These are phyloP conservation scores for Alternaria sp. DNA, from an alignment of 2,329 filamentous ascomycete species.

Conservation along the genomic window DNA sequence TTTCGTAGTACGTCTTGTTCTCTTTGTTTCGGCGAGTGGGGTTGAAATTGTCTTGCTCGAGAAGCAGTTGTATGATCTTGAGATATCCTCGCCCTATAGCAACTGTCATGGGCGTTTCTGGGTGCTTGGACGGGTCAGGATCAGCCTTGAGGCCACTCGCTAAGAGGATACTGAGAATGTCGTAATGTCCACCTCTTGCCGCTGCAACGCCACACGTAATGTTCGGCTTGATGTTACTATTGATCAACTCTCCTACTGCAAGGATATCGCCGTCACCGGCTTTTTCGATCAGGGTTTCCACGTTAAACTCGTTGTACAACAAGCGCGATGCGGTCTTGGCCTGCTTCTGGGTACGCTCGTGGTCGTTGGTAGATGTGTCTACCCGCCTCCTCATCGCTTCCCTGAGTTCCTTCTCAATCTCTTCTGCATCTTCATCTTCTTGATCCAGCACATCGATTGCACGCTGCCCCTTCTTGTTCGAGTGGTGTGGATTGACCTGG, in stretches of 20 bases:
- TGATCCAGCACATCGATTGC: slow-evolving; percentile 84
- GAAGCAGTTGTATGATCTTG: slow-evolving; percentile 81
- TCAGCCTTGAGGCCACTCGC: slow-evolving; percentile 58
- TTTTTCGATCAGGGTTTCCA: slow-evolving; percentile 59
- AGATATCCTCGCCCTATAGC: slow-evolving; percentile 90
- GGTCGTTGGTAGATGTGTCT: slow-evolving; percentile 60
- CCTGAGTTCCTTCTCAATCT: slow-evolving; percentile 79
- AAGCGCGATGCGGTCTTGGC: slow-evolving; percentile 54
- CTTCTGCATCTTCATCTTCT: slow-evolving; percentile 78
- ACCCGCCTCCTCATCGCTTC: slow-evolving; percentile 60
- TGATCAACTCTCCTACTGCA: slow-evolving; percentile 59
- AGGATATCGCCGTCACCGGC: slow-evolving; percentile 59
- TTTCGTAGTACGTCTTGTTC: slow-evolving; percentile 85
- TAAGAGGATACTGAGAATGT: slow-evolving; percentile 78
- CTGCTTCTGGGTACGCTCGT: slow-evolving; percentile 35
- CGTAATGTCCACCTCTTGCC: slow-evolving; percentile 88
- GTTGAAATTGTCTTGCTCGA: slow-evolving; percentile 82
- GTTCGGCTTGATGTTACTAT: slow-evolving; percentile 68
- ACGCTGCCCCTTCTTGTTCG: slow-evolving; percentile 92
- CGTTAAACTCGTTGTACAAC: slow-evolving; percentile 60
- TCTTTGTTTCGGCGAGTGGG: slow-evolving; percentile 77
- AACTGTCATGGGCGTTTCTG: slow-evolving; percentile 90
- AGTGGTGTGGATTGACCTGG: slow-evolving; percentile 83
- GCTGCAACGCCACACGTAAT: slow-evolving; percentile 90
- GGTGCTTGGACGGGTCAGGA: slow-evolving; percentile 77